These are phyloP conservation scores for Geoglossum cookeanum DNA, from an alignment of 2,329 filamentous ascomycete species.

Conservation along the genomic window DNA sequence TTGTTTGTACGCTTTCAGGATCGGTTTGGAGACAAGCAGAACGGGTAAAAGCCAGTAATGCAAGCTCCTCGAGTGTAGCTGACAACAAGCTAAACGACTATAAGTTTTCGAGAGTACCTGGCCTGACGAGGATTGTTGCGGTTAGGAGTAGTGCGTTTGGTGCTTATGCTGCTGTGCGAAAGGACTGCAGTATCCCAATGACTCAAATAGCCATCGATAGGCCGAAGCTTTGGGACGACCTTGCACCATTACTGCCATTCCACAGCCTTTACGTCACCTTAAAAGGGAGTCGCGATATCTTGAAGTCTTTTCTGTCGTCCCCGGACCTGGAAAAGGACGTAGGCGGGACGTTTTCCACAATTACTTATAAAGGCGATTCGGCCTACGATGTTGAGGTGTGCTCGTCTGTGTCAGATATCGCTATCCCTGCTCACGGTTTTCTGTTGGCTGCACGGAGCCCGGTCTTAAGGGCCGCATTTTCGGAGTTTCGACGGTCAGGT, in stretches of 20 bases:
- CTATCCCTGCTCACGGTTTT: conserved; percentile 68
- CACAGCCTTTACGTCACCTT: conserved; percentile 21
- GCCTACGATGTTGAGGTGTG: conserved; percentile 21
- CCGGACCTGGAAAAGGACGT: conserved; percentile 2
- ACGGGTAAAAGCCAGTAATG: conserved; percentile 59
- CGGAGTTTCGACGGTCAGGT: conserved; percentile 30
- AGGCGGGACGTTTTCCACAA: not conserved
- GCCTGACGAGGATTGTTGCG: conserved; percentile 63
- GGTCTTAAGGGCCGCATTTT: conserved; percentile 42
- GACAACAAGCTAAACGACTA: conserved; percentile 65
- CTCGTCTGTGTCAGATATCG: conserved; percentile 45
- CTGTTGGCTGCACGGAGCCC: conserved; percentile 57
- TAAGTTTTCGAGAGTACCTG: conserved; percentile 84
- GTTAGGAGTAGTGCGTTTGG: conserved; percentile 81
- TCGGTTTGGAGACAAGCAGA: conserved; percentile 84
- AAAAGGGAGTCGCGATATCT: not conserved
- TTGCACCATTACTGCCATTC: conserved; percentile 29
- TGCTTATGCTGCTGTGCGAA: conserved; percentile 71
- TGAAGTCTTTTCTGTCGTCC: not conserved
- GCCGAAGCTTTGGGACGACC: conserved; percentile 54
- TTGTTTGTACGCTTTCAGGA: conserved; percentile 79
- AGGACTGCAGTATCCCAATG: conserved; percentile 64
- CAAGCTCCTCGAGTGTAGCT: conserved; percentile 26
- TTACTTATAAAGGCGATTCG: not conserved
- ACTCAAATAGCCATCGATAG: conserved; percentile 47